Evolutionary conservation across 768 basidiomycete species (phyloP).

Genomic region (Dendrothele bispora): DNA sequence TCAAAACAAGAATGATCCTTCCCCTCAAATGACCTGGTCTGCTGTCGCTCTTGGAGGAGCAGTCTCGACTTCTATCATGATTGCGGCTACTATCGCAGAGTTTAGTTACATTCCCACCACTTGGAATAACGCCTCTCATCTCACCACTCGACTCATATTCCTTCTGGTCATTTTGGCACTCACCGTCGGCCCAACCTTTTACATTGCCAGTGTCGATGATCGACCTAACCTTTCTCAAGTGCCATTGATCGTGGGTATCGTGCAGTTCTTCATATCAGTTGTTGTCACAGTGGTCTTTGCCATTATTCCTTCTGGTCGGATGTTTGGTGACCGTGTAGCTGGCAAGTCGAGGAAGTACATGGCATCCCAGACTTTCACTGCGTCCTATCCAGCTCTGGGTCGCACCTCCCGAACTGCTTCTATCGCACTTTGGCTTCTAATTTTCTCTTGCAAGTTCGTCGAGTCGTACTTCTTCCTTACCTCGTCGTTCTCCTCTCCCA

Average conservation of each 20-base stretch:
- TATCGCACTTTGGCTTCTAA: constrained; percentile 83
- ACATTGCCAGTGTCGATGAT: constrained; percentile 84
- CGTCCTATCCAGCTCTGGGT: constrained; percentile 85
- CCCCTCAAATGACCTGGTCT: constrained; percentile 92
- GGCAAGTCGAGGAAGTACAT: constrained; percentile 98
- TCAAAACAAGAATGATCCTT: constrained; percentile 60
- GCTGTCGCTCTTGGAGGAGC: constrained; percentile 95
- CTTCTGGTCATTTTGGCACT: constrained; percentile 89
- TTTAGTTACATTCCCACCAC: constrained; percentile 97
- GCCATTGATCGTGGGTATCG: constrained; percentile 88
- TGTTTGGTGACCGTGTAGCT: constrained; percentile 98
- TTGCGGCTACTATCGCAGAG: constrained; percentile 89
- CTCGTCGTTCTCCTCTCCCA: constrained; percentile 93
- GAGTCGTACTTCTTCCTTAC: constrained; percentile 99
- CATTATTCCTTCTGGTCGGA: constrained; percentile 90
- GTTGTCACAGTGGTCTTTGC: constrained; percentile 81
- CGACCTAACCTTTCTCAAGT: constrained; percentile 57
- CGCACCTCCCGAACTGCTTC: constrained; percentile 78
- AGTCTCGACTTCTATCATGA: constrained; percentile 92
- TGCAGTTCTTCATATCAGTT: constrained; percentile 91
- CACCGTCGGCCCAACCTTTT: constrained; percentile 91
- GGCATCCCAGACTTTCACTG: constrained; percentile 98
- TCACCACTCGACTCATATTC: constrained; percentile 91
- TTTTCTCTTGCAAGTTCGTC: constrained; percentile 94
- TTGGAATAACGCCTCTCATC: constrained; percentile 98